phyloP scores from a whole-genome alignment of 1,139 yeast genomes.

The Saccharomycopsis hybrid region DNA sequence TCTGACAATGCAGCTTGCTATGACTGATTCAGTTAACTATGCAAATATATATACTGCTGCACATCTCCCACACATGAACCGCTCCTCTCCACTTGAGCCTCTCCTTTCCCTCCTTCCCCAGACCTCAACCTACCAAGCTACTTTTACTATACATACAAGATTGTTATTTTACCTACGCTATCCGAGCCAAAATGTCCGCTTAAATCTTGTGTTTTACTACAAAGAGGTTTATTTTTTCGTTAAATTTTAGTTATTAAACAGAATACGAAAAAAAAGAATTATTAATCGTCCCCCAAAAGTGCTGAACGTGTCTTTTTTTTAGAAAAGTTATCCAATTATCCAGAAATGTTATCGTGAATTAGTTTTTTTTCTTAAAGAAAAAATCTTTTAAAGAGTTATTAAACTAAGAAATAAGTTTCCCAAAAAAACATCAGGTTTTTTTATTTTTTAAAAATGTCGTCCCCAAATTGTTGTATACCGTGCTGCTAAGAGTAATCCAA shows the following conservation, averaged over 20 bases:
- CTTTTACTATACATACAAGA: conserved; percentile 7
- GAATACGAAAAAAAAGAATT: conserved; percentile 5
- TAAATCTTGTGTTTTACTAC: conserved; percentile 18
- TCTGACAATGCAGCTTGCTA: too few relatives aligned
- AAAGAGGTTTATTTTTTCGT: conserved; percentile 13
- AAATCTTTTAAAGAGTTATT: too few relatives aligned
- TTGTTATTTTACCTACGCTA: background rate
- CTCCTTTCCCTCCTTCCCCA: conserved; percentile 8
- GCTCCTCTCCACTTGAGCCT: too few relatives aligned
- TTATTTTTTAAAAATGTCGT: background rate
- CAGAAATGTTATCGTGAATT: conserved; percentile 6
- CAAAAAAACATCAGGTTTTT: background rate
- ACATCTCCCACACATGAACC: too few relatives aligned
- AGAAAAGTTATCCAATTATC: background rate
- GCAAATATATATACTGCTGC: too few relatives aligned
- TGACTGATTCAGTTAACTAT: too few relatives aligned
- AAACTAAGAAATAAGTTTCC: background rate
- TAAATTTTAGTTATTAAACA: conserved; percentile 10
- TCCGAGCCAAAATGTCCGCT: conserved; percentile 20
- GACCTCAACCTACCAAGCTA: conserved; percentile 1
- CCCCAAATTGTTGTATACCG: conserved; percentile 2
- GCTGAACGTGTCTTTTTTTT: background rate
- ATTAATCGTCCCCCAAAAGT: too few relatives aligned
- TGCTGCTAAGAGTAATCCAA: conserved; percentile 2
- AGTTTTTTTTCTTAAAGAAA: too few relatives aligned